These are phyloP conservation scores for Ophiostoma ulmi DNA, from an alignment of 2,329 filamentous ascomycete genomes.

Conservation along the genomic window DNA sequence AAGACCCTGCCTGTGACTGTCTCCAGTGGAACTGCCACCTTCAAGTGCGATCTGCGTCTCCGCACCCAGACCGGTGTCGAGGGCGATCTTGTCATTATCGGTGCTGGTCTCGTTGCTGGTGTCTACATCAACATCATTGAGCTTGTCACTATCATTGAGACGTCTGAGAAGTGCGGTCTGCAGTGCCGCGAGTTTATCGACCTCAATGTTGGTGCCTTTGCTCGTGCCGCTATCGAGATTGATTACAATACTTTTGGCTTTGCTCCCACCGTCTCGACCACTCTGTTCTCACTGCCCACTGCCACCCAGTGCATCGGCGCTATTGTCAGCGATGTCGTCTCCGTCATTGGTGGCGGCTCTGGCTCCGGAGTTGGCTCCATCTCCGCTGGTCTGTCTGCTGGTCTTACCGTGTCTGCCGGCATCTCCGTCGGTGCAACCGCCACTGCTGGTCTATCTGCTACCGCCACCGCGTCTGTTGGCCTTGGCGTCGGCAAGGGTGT, in stretches of 20 bases:
- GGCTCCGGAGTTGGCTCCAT: background rate
- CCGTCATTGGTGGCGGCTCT: slow-evolving; percentile 2
- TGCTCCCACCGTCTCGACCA: slow-evolving; percentile 40
- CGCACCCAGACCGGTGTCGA: slow-evolving; percentile 43
- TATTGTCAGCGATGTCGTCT: background rate
- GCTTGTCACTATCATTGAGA: slow-evolving; percentile 43
- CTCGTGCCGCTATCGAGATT: slow-evolving; percentile 35
- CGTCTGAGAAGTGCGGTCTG: slow-evolving; percentile 37
- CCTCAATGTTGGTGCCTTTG: slow-evolving; percentile 38
- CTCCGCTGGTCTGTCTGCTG: background rate
- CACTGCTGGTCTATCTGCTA: background rate
- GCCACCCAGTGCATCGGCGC: slow-evolving; percentile 36
- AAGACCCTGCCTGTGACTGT: slow-evolving; percentile 46
- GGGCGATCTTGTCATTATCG: slow-evolving; percentile 34
- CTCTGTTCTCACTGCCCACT: slow-evolving; percentile 37
- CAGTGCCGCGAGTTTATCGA: slow-evolving; percentile 36
- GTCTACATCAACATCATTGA: slow-evolving; percentile 52
- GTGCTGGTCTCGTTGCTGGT: slow-evolving; percentile 41
- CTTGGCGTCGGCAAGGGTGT: background rate
- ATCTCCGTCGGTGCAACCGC: background rate
- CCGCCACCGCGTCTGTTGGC: background rate
- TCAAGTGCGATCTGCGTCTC: slow-evolving; percentile 48
- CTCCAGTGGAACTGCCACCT: slow-evolving; percentile 42
- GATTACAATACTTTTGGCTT: slow-evolving; percentile 38
- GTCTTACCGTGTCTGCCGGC: background rate